Conservation (phyloP, 2,329 filamentous ascomycete species). For the Penicillium sumatraense region DNA sequence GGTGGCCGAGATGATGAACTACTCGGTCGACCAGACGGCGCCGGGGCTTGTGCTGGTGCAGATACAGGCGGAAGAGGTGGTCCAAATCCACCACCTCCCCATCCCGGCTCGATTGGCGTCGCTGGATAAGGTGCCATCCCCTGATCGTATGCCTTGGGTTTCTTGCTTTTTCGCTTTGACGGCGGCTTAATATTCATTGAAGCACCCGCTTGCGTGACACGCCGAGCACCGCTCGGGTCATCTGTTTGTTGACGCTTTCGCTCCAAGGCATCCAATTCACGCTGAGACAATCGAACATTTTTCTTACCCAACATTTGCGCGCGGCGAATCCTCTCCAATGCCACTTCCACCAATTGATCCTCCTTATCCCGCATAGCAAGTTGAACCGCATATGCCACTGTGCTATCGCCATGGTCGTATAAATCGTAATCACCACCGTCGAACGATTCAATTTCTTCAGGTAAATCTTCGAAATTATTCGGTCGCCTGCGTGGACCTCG, state of each 20-base stretch:
- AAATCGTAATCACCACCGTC: conserved; percentile 57
- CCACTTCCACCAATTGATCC: conserved; percentile 75
- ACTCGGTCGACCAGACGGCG: no score
- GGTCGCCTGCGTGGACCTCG: conserved; percentile 40
- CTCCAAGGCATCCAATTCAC: conserved; percentile 81
- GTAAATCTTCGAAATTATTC: conserved; percentile 51
- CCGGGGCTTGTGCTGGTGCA: no score
- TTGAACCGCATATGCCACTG: conserved; percentile 53
- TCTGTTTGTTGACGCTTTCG: conserved; percentile 64
- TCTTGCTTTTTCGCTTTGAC: conserved; percentile 26
- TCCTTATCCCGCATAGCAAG: conserved; percentile 68
- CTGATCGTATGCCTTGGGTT: conserved; percentile 17
- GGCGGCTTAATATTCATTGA: conserved; percentile 25
- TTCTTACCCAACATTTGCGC: conserved; percentile 76
- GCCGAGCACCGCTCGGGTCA: conserved; percentile 20
- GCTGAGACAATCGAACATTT: conserved; percentile 78
- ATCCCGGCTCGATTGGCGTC: conserved; percentile 47
- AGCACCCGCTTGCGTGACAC: conserved; percentile 28
- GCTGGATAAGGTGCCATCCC: conserved; percentile 36
- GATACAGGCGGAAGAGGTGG: no score
- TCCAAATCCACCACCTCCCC: conserved; percentile 54
- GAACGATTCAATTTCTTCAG: conserved; percentile 48
- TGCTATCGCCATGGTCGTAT: conserved; percentile 56
- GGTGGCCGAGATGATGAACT: conserved; percentile 39
- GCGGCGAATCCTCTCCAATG: conserved; percentile 77